phyloP scores from a whole-genome alignment of 108 stramenopile species.

The Skeletonema costatum region DNA sequence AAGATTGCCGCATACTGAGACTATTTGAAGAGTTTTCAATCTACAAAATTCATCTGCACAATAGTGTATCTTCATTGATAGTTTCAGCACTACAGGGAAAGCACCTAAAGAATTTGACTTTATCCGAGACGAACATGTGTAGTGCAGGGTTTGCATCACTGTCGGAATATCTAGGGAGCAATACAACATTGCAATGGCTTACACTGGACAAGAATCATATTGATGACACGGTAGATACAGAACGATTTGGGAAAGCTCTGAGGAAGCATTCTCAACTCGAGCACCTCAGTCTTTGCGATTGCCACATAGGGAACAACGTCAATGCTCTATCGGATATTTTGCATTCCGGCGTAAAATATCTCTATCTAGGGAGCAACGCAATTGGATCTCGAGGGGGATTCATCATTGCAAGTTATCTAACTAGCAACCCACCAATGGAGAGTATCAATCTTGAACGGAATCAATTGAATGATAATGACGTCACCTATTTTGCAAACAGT shows the following conservation, averaged over 20 bases:
- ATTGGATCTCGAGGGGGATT: not conserved
- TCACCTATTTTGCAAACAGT: not conserved
- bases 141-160: not conserved
- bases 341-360: not conserved
- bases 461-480: constrained; percentile 1
- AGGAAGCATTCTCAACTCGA: not conserved
- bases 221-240: not conserved
- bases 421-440: not conserved
- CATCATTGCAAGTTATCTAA: constrained; percentile 1
- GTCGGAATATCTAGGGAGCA: not conserved
- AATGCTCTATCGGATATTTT: not conserved
- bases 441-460: not conserved
- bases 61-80: not conserved
- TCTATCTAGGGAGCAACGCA: not conserved
- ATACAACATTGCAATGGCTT: not conserved
- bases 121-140: not conserved
- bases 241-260: not conserved
- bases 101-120: not conserved
- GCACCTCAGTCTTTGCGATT: not conserved
- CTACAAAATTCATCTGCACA: not conserved
- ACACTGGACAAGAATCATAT: not conserved
- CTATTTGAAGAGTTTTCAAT: not conserved
- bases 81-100: not conserved
- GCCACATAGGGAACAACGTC: not conserved
- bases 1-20: not conserved